Base-by-base conservation (phyloP, 225 moss, liverwort and hornwort species). In the Physcomitrellopsis africana region DNA sequence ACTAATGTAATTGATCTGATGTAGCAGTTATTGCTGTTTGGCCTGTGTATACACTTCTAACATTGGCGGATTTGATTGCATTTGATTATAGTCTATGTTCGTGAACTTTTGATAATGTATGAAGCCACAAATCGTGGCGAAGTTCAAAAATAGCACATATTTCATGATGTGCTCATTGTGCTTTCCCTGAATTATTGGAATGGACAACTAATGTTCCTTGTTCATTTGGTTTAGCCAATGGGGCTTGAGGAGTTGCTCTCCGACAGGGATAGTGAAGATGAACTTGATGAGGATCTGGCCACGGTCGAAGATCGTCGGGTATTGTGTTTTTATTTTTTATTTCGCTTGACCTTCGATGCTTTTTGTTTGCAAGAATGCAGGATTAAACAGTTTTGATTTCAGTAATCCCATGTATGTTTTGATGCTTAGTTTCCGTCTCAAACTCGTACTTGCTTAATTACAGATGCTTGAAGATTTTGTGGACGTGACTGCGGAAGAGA, bases 391-490 rank as follows among this genome's bases (percentile, higher is more conserved):
- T 37, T 37, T 37, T 37, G 7, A 4, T 37, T 37, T 7, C 4
- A 37, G 7, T 37, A 7, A 37, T 5, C 7, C 7, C 32, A 37
- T 37, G 32, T 37, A 37, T 37, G 32, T 37, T 7, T 37, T 37
- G 32, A 37, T 37, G 32, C 32, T 4, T 37, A 2, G 32, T 37
- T 4, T 37, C 32, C 3, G 32, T 37, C 32, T 37, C 32, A 37
- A 37, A 37, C 32, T 37, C 7, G 2, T 71, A 3, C 47, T 56
- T 64, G 80, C 63, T 37, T 37, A 37, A 78, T 48, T 65, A 76
- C 91, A 95, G 97, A 90, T 99, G 95, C 82, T 99, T 60, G 95
- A 99, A 71, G 95, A 99, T 83, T 99, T 99, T 85, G 93, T 95
- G 70, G 95, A 99, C 80, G 95, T 99, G 43, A 88, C 92, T 20